Evolutionary conservation across 129 eudicot species (phyloP), one percentile per base, ranked within the genome.

Genomic region (Deinandra increscens): DNA sequence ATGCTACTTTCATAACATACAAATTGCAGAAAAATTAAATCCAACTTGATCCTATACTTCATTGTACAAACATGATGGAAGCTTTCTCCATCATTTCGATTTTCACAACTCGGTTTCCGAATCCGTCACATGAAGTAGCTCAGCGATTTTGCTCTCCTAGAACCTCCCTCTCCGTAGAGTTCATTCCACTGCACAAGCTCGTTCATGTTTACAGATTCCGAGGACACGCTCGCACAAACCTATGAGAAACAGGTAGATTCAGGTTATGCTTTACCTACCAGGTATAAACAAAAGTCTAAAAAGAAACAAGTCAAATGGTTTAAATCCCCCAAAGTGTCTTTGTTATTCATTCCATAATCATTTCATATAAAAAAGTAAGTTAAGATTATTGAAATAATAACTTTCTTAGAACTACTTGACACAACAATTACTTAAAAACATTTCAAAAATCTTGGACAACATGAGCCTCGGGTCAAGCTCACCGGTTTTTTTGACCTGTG

Each of bases 181-280:
- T 87, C 97, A 41, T 91, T 91, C 97, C 97, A 91, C 67, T 91
- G 90, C 59, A 83, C 74, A 39, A 91, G 93, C 85, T 85, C 92
- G 4, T 82, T 85, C 96, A 91, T 91, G 80, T 85, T 91, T 50
- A 68, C 84, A 8, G 95, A 85, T 75, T 91, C 97, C 0, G 88
- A 81, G 13, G 97, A 85, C 7, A 88, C 96, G 17, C 97, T 87
- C 2, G 97, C 96, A 76, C 96, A 91, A 61, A 91, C 97, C 97
- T 91, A 75, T 49, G 12, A 65, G 9, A 18, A 44, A 29, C 2
- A 1, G 7, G 17, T 38, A 6, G 33, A 63, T 19, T 11, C 4
- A 38, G 33, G 34, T 71, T 44, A 36, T 29, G 13, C 1, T 51
- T 18, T 19, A 38, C 34, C 20, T 42, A 17, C 4, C 12, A 1